Evolutionary conservation across 2,329 filamentous ascomycete species (phyloP).

Genomic region (Esteya vermicola): DNA sequence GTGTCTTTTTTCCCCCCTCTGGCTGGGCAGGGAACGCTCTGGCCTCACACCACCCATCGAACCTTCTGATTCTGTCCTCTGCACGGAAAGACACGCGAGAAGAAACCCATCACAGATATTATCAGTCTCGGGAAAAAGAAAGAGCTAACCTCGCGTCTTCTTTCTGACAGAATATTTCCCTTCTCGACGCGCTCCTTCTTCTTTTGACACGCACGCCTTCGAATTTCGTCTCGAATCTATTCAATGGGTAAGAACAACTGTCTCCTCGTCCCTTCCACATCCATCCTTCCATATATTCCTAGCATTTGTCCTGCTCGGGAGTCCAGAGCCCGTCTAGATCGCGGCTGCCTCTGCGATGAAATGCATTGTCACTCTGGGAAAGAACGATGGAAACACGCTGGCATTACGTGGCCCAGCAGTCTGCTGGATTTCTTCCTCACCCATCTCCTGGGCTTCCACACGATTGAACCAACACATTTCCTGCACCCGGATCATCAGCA

Average conservation of each 20-base stretch:
- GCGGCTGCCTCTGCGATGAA: not conserved
- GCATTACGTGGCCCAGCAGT: too few species aligned
- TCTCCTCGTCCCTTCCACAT: slow-evolving; percentile 13
- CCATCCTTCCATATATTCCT: not conserved
- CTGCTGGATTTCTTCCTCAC: too few species aligned
- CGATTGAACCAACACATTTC: too few species aligned
- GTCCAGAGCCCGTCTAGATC: slow-evolving; percentile 5
- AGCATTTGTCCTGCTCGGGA: not conserved
- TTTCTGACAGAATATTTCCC: slow-evolving; percentile 13
- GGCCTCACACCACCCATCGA: too few species aligned
- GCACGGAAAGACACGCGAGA: too few species aligned
- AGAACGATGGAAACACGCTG: not conserved
- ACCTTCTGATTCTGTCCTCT: too few species aligned
- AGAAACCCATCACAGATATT: too few species aligned
- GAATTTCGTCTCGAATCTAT: slow-evolving; percentile 10
- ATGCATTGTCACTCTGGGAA: not conserved
- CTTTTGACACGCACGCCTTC: slow-evolving; percentile 1
- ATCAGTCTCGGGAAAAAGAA: not conserved
- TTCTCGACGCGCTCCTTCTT: slow-evolving; percentile 13
- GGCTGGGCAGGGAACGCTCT: too few species aligned
- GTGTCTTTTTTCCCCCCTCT: too few species aligned
- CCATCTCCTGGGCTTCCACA: too few species aligned
- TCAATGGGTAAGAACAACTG: slow-evolving; percentile 30
- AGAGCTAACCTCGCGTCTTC: slow-evolving; percentile 14
- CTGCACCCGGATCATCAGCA: too few species aligned